Conservation (phyloP, 805 yeast genomes). For the Saturnispora silvae region DNA sequence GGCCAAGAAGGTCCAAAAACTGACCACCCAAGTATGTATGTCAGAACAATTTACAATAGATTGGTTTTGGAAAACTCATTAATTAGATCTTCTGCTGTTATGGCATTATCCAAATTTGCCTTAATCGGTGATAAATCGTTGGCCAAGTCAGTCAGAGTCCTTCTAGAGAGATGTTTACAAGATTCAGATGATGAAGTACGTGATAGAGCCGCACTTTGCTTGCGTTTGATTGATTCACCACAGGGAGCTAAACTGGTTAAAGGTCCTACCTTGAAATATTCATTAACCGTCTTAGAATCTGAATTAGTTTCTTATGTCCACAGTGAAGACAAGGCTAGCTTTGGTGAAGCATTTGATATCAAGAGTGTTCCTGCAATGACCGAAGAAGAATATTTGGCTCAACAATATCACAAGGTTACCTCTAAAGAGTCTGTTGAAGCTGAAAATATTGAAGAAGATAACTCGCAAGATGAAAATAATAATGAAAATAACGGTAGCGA, state of each 20-base stretch:
- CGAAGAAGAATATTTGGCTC: constrained; percentile 58
- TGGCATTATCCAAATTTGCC: constrained; percentile 86
- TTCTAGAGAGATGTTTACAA: constrained; percentile 72
- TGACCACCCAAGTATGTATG: constrained; percentile 75
- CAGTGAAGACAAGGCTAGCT: constrained; percentile 33
- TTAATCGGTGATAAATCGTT: constrained; percentile 60
- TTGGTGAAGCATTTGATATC: constrained; percentile 58
- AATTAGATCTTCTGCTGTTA: constrained; percentile 91
- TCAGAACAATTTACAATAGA: constrained; percentile 93
- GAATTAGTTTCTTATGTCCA: constrained; percentile 65
- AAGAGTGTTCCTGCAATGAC: constrained; percentile 52
- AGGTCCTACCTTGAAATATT: constrained; percentile 58
- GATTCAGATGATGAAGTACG: constrained; percentile 96
- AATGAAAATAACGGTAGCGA: constrained; percentile 18
- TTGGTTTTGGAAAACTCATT: constrained; percentile 93
- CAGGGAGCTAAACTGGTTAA: constrained; percentile 41
- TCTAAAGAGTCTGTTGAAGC: constrained; percentile 12
- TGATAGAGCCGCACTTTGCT: constrained; percentile 87
- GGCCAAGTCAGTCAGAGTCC: constrained; percentile 56
- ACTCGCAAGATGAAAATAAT: too few species aligned
- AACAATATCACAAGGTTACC: constrained; percentile 39
- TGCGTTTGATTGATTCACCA: constrained; percentile 45
- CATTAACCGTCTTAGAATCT: constrained; percentile 67
- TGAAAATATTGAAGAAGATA: constrained; percentile 8
- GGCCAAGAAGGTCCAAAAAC: constrained; percentile 94